These are phyloP conservation scores for Aulographum hederae DNA, from an alignment of 2,329 filamentous ascomycete genomes.

Conservation along the genomic window DNA sequence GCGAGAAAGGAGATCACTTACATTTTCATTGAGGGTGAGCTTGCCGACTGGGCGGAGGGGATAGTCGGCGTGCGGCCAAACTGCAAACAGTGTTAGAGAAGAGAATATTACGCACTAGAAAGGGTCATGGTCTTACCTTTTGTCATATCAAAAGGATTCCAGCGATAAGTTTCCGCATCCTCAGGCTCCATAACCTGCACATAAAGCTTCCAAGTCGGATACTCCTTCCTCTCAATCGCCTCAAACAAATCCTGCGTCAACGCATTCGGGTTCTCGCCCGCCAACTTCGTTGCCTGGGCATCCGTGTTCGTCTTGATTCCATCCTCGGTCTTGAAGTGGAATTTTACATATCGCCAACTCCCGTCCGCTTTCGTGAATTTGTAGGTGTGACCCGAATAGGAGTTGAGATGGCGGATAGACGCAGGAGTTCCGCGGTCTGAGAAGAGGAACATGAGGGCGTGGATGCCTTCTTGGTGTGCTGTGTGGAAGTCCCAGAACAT, in stretches of 20 bases:
- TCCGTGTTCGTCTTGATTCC: constrained; percentile 26
- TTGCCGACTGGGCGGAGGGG: constrained; percentile 30
- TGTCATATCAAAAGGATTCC: constrained; percentile 38
- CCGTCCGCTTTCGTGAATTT: constrained; percentile 20
- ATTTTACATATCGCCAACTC: constrained; percentile 29
- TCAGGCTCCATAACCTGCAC: constrained; percentile 36
- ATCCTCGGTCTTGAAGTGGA: constrained; percentile 29
- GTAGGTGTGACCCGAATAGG: constrained; percentile 29
- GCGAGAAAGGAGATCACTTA: constrained; percentile 10
- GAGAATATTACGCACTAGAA: too few species aligned
- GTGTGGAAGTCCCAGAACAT: constrained; percentile 23
- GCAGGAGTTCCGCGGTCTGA: constrained; percentile 29
- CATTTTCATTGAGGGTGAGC: constrained; percentile 33
- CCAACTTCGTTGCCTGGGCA: constrained; percentile 16
- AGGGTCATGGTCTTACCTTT: too few species aligned
- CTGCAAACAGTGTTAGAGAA: too few species aligned
- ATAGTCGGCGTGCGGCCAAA: constrained; percentile 33
- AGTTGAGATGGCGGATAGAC: constrained; percentile 27
- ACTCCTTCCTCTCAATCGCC: constrained; percentile 26
- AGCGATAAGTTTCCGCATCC: constrained; percentile 27
- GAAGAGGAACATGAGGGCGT: constrained; percentile 34
- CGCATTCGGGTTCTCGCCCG: constrained; percentile 19
- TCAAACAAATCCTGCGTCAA: constrained; percentile 21
- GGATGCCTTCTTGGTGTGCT: constrained; percentile 30
- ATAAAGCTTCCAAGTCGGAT: constrained; percentile 32